These are phyloP conservation scores for Zygnema circumcarinatum DNA, from an alignment of 139 green algal species.

Conservation along the genomic window DNA sequence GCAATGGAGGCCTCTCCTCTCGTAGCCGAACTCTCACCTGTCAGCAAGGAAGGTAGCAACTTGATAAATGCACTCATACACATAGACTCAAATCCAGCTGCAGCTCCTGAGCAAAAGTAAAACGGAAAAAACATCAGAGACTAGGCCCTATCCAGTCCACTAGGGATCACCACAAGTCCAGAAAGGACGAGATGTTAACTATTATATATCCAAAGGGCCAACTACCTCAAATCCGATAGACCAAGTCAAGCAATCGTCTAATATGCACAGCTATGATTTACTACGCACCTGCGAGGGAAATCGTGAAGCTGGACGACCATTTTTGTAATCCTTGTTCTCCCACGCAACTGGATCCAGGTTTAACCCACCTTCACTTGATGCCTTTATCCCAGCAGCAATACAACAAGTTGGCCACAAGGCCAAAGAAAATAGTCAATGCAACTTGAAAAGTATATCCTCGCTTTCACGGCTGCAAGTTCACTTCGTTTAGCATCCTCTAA, in stretches of 20 bases:
- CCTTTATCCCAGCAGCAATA: conserved; percentile 18
- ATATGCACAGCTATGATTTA: too few relatives aligned
- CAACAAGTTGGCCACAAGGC: too few relatives aligned
- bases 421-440: neutral
- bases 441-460: neutral
- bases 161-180: too few relatives aligned
- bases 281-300: conserved; percentile 27
- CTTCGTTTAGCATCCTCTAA: too few relatives aligned
- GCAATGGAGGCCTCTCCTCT: conserved; percentile 22
- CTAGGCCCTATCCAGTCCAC: too few relatives aligned
- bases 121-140: too few relatives aligned
- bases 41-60: neutral
- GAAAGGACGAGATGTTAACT: too few relatives aligned
- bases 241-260: too few relatives aligned
- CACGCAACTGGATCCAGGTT: conserved; percentile 36
- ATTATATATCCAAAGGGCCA: too few relatives aligned
- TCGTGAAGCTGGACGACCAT: conserved; percentile 10
- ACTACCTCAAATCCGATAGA: too few relatives aligned
- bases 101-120: neutral
- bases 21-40: conserved; percentile 45
- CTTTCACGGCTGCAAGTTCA: neutral
- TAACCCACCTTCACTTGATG: conserved; percentile 46
- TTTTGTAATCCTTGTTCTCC: conserved; percentile 22
- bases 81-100: too few relatives aligned
- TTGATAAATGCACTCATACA: too few relatives aligned